phyloP scores from a whole-genome alignment of 805 yeast genomes.

The Debaryomyces tyrocola region DNA sequence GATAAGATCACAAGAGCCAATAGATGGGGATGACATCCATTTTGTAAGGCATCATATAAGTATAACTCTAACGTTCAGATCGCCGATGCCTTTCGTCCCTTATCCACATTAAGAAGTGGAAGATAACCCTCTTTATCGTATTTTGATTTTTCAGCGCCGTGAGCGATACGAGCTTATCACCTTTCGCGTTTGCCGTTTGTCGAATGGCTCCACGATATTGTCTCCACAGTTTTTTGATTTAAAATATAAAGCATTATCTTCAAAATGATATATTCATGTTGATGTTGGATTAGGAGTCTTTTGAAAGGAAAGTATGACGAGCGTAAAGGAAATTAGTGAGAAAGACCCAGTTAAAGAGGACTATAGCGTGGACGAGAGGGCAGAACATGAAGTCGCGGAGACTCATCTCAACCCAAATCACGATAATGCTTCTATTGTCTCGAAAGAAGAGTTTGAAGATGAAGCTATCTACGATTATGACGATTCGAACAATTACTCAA shows the following conservation, averaged over 20 bases:
- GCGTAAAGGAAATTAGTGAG: not conserved
- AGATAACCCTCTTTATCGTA: too few species aligned
- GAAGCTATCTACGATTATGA: conserved; percentile 16
- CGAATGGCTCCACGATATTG: not conserved
- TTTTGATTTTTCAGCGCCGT: not conserved
- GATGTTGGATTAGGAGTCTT: not conserved
- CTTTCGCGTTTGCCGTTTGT: not conserved
- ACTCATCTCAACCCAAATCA: not conserved
- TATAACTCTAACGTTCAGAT: too few species aligned
- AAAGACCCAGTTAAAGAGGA: not conserved
- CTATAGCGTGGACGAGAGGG: not conserved
- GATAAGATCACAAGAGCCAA: too few species aligned
- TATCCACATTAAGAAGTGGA: too few species aligned
- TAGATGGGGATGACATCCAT: too few species aligned
- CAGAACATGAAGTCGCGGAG: not conserved
- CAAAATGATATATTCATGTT: not conserved
- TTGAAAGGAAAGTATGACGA: not conserved
- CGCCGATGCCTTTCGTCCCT: too few species aligned
- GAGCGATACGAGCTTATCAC: not conserved
- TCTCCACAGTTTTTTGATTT: not conserved
- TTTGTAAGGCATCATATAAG: too few species aligned
- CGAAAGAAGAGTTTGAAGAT: conserved; percentile 4
- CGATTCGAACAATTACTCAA: conserved; percentile 21
- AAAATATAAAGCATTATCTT: not conserved
- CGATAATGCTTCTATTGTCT: not conserved